Evolutionary conservation across 2,329 filamentous ascomycete genomes (phyloP), one percentile per base, ranked within the genome.

Genomic region (Trichothecium roseum): DNA sequence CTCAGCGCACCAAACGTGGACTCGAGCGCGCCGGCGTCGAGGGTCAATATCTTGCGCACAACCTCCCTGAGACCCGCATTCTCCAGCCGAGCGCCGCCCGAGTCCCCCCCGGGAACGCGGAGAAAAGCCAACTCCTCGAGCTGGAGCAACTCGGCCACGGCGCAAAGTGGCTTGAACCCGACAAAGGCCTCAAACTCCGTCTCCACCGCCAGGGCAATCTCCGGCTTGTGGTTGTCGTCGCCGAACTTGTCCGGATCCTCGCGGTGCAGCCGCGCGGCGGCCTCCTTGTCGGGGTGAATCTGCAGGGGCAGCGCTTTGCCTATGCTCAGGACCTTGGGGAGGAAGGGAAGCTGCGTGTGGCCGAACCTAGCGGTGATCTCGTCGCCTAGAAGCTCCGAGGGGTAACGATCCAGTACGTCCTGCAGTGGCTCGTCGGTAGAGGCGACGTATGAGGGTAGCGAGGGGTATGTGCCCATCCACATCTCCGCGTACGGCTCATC

Each of bases 401-500:
- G 65, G 49, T 83, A 64, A 37, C 61, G 60, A 42, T 81, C 68
- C 22, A 87, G 58, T 13, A 82, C 69, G 16, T 81, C 69, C 42
- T 75, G 69, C 2, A 88, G 68, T 18, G 71, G 62, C 50, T 84
- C 72, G 18, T 74, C 76, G 0, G 72, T 79, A 16, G 64, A 60
- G 13, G 81, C 58, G 2, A 82, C 63, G 36, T 74, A 72, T 2
- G 78, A 81, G 0, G 81, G 81, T 18, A 80, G 70, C 28, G 74
- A 74, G 1, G 81, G 80, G 50, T 87, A 85, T 30, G 82, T 84
- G 4, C 80, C 81, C 63, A 86, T 81, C 81, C 81, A 86, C 68
- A 81, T 75, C 69, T 69, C 66, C 1, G 66, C 66, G 49, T 87
- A 87, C 6, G 63, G 56, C 45, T 75, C 67, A 38, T 68, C 63